Evolutionary conservation across 1,284 basidiomycete species (phyloP), one percentile per base, ranked within the genome.

Genomic region (Schizophyllum commune): DNA sequence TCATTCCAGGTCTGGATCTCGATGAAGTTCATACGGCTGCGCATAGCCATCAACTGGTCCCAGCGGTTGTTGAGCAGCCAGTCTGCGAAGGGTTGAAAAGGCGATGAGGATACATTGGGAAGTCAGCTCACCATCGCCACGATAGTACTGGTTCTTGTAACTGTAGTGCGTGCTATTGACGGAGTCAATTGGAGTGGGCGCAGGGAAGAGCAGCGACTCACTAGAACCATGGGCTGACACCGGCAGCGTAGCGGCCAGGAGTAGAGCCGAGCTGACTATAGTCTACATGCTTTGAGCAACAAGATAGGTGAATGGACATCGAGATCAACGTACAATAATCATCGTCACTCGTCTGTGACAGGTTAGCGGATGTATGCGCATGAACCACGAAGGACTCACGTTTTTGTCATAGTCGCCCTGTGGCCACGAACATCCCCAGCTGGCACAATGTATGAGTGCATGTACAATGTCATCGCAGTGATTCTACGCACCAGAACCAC

Each of bases 361-460:
- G 62, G 19, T 55, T 55, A 69, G 58, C 59, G 58, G 13, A 55
- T 55, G 15, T 56, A 55, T 64, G 56, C 52, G 51, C 21, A 60
- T 3, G n/a, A 33, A 60, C 8, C 27, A 56, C 22, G 20, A 54
- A 56, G 21, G 22, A 65, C 74, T 61, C 59, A 77, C 77, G 52
- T 69, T 75, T 64, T 77, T 78, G 8, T 68, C 65, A 7, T 65
- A 62, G 64, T 79, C 68, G 1, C 74, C 73, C 65, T 76, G 73
- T 5, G 78, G 76, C 77, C 77, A 80, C 11, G 78, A 77, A 63
- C 77, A 79, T 19, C 77, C 78, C 77, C 77, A 80, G 63, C 78
- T 79, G 33, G 5, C 13, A 59, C 53, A 55, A 13, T 39, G 51
- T 53, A 27, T 32, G 27, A 15, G 9, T 39, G 19, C 9, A 51